Evolutionary conservation across 129 eudicot species (phyloP).

Genomic region (Lactuca sativa): DNA sequence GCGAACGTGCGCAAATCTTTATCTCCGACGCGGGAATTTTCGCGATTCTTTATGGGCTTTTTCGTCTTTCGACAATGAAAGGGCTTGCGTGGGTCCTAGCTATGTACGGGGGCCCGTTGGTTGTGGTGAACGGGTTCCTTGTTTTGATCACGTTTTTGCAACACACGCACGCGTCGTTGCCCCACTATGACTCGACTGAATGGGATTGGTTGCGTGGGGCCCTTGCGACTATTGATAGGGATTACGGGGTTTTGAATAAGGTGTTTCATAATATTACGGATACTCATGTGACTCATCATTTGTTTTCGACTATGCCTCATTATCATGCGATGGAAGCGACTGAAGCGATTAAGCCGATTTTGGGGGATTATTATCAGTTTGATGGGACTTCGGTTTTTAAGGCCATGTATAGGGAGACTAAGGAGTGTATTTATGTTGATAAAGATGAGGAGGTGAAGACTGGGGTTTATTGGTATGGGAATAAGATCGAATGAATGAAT

Average conservation of each 20-base stretch:
- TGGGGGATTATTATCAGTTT: constrained; percentile 59
- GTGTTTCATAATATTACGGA: constrained; percentile 68
- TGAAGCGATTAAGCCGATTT: constrained; percentile 51
- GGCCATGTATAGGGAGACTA: constrained; percentile 64
- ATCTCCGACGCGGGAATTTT: constrained; percentile 54
- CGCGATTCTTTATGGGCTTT: constrained; percentile 35
- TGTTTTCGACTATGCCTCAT: constrained; percentile 75
- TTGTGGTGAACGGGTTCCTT: constrained; percentile 52
- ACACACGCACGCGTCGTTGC: constrained; percentile 64
- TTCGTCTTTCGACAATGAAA: constrained; percentile 36
- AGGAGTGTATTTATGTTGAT: constrained; percentile 64
- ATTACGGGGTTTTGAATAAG: constrained; percentile 59
- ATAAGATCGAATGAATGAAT: constrained; percentile 34
- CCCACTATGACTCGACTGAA: constrained; percentile 64
- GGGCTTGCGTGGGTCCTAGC: constrained; percentile 55
- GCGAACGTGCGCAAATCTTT: constrained; percentile 58
- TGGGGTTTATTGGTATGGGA: constrained; percentile 73
- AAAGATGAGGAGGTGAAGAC: constrained; percentile 50
- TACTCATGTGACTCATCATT: constrained; percentile 64
- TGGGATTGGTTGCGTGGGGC: constrained; percentile 80
- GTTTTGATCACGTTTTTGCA: constrained; percentile 61
- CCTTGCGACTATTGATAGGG: constrained; percentile 56
- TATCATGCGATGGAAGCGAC: constrained; percentile 77
- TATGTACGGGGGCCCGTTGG: constrained; percentile 52
- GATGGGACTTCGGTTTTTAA: constrained; percentile 56